Evolutionary conservation across 2,329 filamentous ascomycete species (phyloP).

Genomic region (Neophaeococcomyces mojaviensis): DNA sequence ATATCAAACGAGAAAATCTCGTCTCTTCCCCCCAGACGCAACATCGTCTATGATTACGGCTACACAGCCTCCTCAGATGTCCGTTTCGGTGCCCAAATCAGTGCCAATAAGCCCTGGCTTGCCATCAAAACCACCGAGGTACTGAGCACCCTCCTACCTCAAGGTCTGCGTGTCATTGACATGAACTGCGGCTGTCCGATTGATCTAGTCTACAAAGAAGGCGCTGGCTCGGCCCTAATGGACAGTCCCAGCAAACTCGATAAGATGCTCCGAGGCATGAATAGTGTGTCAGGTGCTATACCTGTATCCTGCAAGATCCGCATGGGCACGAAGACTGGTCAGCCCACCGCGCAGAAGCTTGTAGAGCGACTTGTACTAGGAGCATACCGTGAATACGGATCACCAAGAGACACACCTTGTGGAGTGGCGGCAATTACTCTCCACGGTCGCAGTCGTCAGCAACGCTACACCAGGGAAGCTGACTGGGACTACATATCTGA

Average conservation of each 20-base stretch:
- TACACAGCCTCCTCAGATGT: constrained; percentile 80
- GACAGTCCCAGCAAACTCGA: constrained; percentile 81
- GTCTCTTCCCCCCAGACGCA: constrained; percentile 26
- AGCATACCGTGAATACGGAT: constrained; percentile 30
- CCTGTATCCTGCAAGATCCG: constrained; percentile 94
- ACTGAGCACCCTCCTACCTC: constrained; percentile 65
- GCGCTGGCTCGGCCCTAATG: constrained; percentile 85
- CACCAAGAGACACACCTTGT: constrained; percentile 55
- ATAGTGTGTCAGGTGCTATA: constrained; percentile 78
- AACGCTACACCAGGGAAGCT: constrained; percentile 85
- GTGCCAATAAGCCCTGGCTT: constrained; percentile 84
- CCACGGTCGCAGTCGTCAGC: constrained; percentile 86
- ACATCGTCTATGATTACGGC: constrained; percentile 58
- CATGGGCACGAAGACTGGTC: constrained; percentile 74
- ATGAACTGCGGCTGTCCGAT: constrained; percentile 97
- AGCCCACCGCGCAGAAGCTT: constrained; percentile 71
- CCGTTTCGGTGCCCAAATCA: constrained; percentile 87
- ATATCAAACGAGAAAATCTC: constrained; percentile 36
- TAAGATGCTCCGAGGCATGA: constrained; percentile 95
- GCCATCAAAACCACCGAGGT: constrained; percentile 83
- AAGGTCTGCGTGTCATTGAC: constrained; percentile 77
- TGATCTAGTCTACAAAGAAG: constrained; percentile 81
- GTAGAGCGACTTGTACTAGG: constrained; percentile 79
- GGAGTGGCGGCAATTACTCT: constrained; percentile 93
- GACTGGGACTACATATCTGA: constrained; percentile 94